phyloP scores from a whole-genome alignment of 2,329 filamentous ascomycete genomes.

The Claviceps fusiformis region DNA sequence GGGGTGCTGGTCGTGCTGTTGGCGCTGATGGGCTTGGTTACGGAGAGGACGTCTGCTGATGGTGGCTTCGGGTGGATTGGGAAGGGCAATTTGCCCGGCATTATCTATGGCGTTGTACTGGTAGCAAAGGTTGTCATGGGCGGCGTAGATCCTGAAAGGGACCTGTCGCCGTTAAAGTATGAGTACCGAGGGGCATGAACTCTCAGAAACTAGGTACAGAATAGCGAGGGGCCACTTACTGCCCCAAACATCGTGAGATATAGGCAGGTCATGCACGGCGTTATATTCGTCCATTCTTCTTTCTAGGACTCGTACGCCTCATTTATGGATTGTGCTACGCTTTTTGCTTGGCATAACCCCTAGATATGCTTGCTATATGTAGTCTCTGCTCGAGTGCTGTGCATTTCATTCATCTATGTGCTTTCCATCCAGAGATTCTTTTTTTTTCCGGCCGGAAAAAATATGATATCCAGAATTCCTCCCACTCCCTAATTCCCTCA shows the following conservation, averaged over 20 bases:
- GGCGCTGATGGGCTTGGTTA: slow-evolving; percentile 28
- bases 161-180: slow-evolving; percentile 49
- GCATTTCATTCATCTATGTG: background rate
- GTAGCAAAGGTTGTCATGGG: slow-evolving; percentile 52
- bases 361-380: background rate
- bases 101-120: slow-evolving; percentile 48
- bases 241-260: background rate
- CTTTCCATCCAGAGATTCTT: background rate
- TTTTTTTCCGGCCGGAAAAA: no score
- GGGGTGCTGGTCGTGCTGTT: slow-evolving; percentile 40
- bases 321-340: background rate
- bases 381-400: background rate
- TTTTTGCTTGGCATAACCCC: no score
- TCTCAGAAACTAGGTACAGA: background rate
- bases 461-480: background rate
- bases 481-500: background rate
- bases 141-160: slow-evolving; percentile 52
- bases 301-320: background rate
- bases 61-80: slow-evolving; percentile 25
- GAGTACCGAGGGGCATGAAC: slow-evolving; percentile 51
- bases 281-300: background rate
- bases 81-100: slow-evolving; percentile 36
- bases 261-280: background rate
- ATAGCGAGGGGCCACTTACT: background rate
- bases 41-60: slow-evolving; percentile 16